Evolutionary conservation across 768 basidiomycete species (phyloP).

Genomic region (Pleurotus eryngii): DNA sequence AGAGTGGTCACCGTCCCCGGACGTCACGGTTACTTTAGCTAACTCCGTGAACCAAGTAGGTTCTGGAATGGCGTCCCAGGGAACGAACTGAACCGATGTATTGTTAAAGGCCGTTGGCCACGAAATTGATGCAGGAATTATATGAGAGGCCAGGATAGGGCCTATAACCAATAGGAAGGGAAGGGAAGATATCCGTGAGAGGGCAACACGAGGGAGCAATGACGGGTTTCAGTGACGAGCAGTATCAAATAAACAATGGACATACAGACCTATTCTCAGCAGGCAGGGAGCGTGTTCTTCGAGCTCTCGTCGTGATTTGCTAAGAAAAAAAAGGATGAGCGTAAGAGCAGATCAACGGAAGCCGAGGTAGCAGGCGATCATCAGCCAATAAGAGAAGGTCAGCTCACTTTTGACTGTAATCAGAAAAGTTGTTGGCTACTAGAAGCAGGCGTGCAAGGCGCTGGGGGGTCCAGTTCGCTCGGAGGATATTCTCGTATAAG

Average conservation of each 20-base stretch:
- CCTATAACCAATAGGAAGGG: slow-evolving; percentile 30
- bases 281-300: slow-evolving; percentile 50
- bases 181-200: slow-evolving; percentile 13
- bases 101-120: slow-evolving; percentile 70
- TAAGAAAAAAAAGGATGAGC: slow-evolving; percentile 26
- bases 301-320: slow-evolving; percentile 51
- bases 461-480: slow-evolving; percentile 54
- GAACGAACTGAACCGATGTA: slow-evolving; percentile 53
- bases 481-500: slow-evolving; percentile 64
- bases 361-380: neutral
- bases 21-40: slow-evolving; percentile 2
- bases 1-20: neutral
- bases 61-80: neutral
- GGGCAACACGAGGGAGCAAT: slow-evolving; percentile 7
- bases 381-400: slow-evolving; percentile 7
- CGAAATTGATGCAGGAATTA: slow-evolving; percentile 45
- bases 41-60: slow-evolving; percentile 7
- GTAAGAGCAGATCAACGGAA: neutral
- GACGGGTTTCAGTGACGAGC: slow-evolving; percentile 4
- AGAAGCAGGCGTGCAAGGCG: slow-evolving; percentile 49
- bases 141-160: slow-evolving; percentile 41
- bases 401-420: slow-evolving; percentile 65
- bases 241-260: neutral
- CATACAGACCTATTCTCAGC: slow-evolving; percentile 46
- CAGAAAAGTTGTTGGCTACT: slow-evolving; percentile 61